Evolutionary conservation across 257 asterid genomes (phyloP).

Genomic region (Mentha longifolia): DNA sequence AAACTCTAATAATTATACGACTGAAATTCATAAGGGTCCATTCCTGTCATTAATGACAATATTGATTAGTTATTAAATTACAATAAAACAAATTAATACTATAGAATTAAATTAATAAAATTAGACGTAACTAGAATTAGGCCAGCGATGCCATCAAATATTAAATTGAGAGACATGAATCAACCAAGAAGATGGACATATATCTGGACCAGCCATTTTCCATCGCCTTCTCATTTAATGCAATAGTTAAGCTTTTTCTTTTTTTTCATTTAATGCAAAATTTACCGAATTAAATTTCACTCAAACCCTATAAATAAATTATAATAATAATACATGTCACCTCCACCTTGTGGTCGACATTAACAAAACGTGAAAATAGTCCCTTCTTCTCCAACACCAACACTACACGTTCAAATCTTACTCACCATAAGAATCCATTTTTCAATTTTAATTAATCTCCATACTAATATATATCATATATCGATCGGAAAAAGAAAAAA

Average conservation of each 20-base stretch:
- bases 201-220: neutral
- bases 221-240: conserved; percentile 16
- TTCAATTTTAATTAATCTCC: neutral
- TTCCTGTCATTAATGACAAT: neutral
- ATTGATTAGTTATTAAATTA: too few species aligned
- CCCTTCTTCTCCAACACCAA: neutral
- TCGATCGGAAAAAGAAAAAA: neutral
- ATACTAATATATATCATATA: neutral
- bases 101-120: neutral
- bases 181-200: neutral
- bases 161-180: neutral
- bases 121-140: neutral
- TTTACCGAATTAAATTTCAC: neutral
- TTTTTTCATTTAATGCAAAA: too few species aligned
- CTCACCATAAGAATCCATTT: neutral
- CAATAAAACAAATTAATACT: too few species aligned
- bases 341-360: conserved; percentile 25
- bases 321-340: neutral
- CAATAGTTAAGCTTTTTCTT: neutral
- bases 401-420: conserved; percentile 20
- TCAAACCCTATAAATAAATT: too few species aligned
- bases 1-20: neutral
- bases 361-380: conserved; percentile 21
- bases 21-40: neutral
- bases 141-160: conserved; percentile 8